Base-by-base conservation (phyloP, 192 early-diverging fungal species). In the Coemansia sp. region DNA sequence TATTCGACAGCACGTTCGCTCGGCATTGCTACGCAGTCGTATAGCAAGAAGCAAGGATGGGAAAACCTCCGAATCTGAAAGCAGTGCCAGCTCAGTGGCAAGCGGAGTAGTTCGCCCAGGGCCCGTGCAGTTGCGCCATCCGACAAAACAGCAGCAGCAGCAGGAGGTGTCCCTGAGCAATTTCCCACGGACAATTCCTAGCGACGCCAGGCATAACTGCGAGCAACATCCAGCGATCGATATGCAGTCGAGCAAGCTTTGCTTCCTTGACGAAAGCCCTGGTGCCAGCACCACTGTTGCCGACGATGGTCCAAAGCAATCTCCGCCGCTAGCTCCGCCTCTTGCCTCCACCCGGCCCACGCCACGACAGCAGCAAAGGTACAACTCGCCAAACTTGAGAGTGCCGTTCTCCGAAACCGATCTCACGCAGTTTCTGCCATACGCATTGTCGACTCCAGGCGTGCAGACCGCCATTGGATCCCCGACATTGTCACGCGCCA, bases 361-460 rank as follows among this genome's bases (percentile, higher is more conserved):
- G 59, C 40, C 24, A 5, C 39, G 7, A 29, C 32, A 22, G 29
- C 56, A 15, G 17, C 35, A 62, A 62, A 62, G 47, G 10, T 9
- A 20, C 43, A 22, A 14, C 29, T 3, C 37, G 32, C 37, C 61
- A 2, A 60, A 39, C 57, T 20, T 60, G 56, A 41, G 39, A 27
- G 37, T 41, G 7, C 62, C 70, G 17, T 63, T 65, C 20, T 19
- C 24, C 11, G 49, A 47, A 29, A 66, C 29, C 5, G 59, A 72
- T n/a, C 47, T 72, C 46, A 72, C 70, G 10, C 70, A 43, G 59
- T 72, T 72, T 43, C 49, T 72, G 25, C 70, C 70, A 1, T 72
- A 61, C 32, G 70, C 70, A 24, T 27, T 72, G 17, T 72, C 70
- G 8, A 64, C 70, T 11, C 70, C 70, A 0, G 64, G 70, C 1